phyloP scores from a whole-genome alignment of 208 protist genomes.

The Leishmania amazonensis region DNA sequence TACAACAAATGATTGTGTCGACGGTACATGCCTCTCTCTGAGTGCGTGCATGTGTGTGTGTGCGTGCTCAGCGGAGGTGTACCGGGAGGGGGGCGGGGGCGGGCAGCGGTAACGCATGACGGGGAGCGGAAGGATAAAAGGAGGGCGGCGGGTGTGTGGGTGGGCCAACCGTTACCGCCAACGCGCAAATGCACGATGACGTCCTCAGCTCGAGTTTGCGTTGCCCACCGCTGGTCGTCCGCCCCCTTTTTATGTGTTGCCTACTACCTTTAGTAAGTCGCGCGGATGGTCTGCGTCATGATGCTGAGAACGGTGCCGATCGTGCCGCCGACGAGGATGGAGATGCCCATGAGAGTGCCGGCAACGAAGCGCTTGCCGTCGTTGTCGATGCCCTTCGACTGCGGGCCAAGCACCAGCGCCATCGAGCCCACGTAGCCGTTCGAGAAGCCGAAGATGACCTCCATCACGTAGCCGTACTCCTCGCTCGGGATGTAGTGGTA shows the following conservation, averaged over 20 bases:
- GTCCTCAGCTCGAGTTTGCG: neutral
- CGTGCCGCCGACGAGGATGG: conserved; percentile 49
- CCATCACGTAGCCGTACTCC: conserved; percentile 51
- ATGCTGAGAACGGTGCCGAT: conserved; percentile 50
- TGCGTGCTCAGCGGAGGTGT: neutral
- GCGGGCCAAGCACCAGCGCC: conserved; percentile 52
- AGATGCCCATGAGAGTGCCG: conserved; percentile 56
- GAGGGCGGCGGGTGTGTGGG: too few species aligned
- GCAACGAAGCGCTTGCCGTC: conserved; percentile 60
- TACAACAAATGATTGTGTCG: too few species aligned
- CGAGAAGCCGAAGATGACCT: conserved; percentile 53
- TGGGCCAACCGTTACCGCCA: neutral
- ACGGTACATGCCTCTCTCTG: too few species aligned
- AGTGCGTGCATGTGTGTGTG: too few species aligned
- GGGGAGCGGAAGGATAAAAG: too few species aligned
- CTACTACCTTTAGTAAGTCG: conserved; percentile 3
- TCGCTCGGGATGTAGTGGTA: conserved; percentile 61
- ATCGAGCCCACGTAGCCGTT: conserved; percentile 63
- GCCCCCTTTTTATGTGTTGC: neutral
- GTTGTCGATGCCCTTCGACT: conserved; percentile 29
- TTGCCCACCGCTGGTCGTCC: neutral
- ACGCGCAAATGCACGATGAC: neutral
- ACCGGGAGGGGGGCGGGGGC: neutral
- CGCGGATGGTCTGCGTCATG: conserved; percentile 46
- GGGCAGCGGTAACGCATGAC: neutral